Conservation (phyloP, 2,329 filamentous ascomycete genomes). For the Diaporthe australafricana region DNA sequence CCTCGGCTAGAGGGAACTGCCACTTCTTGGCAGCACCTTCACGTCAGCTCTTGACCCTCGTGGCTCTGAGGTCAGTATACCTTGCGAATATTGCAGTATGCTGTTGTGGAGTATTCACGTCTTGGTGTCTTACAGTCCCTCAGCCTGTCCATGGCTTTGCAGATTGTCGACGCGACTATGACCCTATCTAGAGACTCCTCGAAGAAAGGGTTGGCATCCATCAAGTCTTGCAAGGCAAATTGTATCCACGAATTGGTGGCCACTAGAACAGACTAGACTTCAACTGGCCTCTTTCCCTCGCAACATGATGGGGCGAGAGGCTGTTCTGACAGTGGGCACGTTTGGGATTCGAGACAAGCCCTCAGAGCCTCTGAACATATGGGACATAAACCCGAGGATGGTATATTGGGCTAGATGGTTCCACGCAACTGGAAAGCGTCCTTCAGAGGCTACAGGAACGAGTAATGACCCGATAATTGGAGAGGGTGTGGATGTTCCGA, state of each 20-base stretch:
- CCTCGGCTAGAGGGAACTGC: neutral
- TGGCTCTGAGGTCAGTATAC: neutral
- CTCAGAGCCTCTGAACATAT: neutral
- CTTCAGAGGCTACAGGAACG: neutral
- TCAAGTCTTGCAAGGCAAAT: neutral
- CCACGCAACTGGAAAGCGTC: neutral
- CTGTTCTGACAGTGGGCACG: neutral
- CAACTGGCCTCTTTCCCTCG: neutral
- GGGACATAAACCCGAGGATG: neutral
- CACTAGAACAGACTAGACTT: neutral
- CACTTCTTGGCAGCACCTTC: neutral
- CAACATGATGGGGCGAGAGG: neutral
- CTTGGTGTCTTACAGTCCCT: no score
- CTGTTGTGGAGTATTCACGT: neutral
- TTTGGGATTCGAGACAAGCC: slow-evolving; percentile 7
- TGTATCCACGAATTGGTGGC: neutral
- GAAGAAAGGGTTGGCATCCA: neutral
- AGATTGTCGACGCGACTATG: neutral
- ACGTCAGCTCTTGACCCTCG: neutral
- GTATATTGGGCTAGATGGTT: neutral
- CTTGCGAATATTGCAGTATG: neutral
- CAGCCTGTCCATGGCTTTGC: neutral
- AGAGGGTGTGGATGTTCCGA: neutral
- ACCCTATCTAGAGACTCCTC: neutral
- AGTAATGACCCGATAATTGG: neutral